phyloP scores from a whole-genome alignment of 73 alveolate genomes.

The Stentor coeruleus region DNA sequence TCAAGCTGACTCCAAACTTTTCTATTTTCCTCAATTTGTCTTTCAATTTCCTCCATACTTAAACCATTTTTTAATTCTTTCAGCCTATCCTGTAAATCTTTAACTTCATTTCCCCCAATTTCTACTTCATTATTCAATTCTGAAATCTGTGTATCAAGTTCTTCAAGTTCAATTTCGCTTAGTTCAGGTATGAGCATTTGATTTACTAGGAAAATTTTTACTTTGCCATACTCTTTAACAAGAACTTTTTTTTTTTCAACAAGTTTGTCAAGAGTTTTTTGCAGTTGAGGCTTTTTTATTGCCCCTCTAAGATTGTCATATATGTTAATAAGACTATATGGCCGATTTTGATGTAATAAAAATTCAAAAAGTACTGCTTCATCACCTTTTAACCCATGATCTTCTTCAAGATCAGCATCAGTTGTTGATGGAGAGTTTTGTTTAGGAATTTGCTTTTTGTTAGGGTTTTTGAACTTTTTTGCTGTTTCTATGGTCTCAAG shows the following conservation, averaged over 20 bases:
- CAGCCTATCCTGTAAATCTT: slow-evolving; percentile 45
- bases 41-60: slow-evolving; percentile 64
- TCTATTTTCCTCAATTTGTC: slow-evolving; percentile 46
- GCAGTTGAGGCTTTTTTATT: slow-evolving; percentile 62
- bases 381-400: slow-evolving; percentile 62
- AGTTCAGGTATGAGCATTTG: slow-evolving; percentile 65
- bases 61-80: slow-evolving; percentile 53
- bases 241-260: slow-evolving; percentile 64
- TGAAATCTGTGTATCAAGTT: slow-evolving; percentile 66
- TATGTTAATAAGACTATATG: slow-evolving; percentile 67
- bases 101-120: slow-evolving; percentile 45
- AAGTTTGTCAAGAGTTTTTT: slow-evolving; percentile 68
- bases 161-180: slow-evolving; percentile 62
- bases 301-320: slow-evolving; percentile 75
- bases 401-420: no score
- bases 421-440: no score
- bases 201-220: slow-evolving; percentile 73
- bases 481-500: no score
- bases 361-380: slow-evolving; percentile 62
- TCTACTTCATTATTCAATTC: slow-evolving; percentile 64
- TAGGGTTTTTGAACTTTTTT: no score
- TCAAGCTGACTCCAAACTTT: slow-evolving; percentile 50
- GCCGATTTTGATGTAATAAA: slow-evolving; percentile 79
- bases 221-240: slow-evolving; percentile 79
- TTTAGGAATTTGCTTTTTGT: no score